A percentile compares a stretch with the other conserved stretches of the same genome.
Evolutionary conservation across 177 flowering plant genomes (phyloP).

Genomic region (Vitis hybrid): DNA sequence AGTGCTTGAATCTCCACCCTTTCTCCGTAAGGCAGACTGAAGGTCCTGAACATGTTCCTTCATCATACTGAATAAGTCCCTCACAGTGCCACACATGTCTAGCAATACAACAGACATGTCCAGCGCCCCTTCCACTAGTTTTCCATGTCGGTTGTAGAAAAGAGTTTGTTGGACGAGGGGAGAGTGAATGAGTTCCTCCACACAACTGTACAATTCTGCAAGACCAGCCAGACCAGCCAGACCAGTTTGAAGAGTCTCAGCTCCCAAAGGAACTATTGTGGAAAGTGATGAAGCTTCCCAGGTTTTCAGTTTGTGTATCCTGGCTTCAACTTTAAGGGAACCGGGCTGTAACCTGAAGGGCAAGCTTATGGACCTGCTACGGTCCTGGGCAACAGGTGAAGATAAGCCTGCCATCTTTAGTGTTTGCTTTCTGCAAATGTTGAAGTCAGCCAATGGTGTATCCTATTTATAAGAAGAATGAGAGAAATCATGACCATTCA

Average conservation of each 20-base stretch:
- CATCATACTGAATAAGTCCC: slow-evolving; percentile 23
- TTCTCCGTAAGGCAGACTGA: slow-evolving; percentile 30
- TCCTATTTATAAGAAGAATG: no score
- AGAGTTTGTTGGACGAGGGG: slow-evolving; percentile 31
- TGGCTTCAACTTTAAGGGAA: slow-evolving; percentile 12
- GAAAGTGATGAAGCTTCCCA: slow-evolving; percentile 2
- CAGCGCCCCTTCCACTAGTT: slow-evolving; percentile 29
- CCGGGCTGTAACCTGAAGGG: slow-evolving; percentile 21
- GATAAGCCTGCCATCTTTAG: slow-evolving; percentile 13
- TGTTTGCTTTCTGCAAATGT: no score
- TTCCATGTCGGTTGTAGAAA: slow-evolving; percentile 15
- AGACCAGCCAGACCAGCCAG: slow-evolving; percentile 26
- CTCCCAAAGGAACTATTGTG: background rate
- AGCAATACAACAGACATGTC: slow-evolving; percentile 30
- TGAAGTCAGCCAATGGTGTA: no score
- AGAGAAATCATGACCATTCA: no score
- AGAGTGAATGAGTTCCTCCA: slow-evolving; percentile 22
- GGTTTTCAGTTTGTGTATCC: slow-evolving; percentile 17
- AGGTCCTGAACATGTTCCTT: slow-evolving; percentile 29
- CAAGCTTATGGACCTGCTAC: slow-evolving; percentile 47
- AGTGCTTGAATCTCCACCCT: slow-evolving; percentile 11
- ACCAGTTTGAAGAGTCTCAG: slow-evolving; percentile 19
- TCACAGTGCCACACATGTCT: slow-evolving; percentile 29
- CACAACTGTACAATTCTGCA: slow-evolving; percentile 29
- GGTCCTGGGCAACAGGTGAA: background rate